Evolutionary conservation across 192 early-diverging fungal genomes (phyloP).

Genomic region (Spizellomyces sp.): DNA sequence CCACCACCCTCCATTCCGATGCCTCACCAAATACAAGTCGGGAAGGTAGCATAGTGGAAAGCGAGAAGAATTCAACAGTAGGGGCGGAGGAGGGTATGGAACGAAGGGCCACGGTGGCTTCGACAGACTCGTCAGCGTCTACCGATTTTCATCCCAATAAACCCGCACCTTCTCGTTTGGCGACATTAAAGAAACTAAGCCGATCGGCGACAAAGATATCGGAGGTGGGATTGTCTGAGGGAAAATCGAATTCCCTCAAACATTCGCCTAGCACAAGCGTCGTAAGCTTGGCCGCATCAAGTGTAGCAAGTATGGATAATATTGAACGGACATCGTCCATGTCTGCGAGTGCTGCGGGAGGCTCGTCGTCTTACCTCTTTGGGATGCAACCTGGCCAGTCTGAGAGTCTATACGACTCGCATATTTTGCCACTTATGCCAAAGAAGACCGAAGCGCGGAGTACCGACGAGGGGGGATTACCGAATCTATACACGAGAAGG

Average conservation of each 20-base stretch:
- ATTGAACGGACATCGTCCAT: neutral
- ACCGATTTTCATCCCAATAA: no score
- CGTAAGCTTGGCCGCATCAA: neutral
- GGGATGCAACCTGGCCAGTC: neutral
- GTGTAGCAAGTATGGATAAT: neutral
- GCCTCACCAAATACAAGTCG: no score
- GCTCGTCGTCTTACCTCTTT: neutral
- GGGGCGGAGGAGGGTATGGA: no score
- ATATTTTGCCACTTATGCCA: constrained; percentile 3
- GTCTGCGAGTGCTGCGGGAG: neutral
- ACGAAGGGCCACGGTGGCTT: no score
- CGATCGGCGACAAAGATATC: neutral
- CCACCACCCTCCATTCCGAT: no score
- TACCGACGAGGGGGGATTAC: neutral
- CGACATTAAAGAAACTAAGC: neutral
- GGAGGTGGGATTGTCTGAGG: neutral
- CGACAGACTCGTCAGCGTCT: no score
- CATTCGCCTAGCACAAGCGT: neutral
- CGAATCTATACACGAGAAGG: neutral
- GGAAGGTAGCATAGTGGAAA: no score
- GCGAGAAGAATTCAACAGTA: no score
- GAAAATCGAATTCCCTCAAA: neutral
- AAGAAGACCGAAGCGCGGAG: neutral
- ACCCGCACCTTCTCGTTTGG: neutral
- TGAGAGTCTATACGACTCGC: neutral